Conservation (phyloP, 768 basidiomycete species). For the Lactifluus piperatus region DNA sequence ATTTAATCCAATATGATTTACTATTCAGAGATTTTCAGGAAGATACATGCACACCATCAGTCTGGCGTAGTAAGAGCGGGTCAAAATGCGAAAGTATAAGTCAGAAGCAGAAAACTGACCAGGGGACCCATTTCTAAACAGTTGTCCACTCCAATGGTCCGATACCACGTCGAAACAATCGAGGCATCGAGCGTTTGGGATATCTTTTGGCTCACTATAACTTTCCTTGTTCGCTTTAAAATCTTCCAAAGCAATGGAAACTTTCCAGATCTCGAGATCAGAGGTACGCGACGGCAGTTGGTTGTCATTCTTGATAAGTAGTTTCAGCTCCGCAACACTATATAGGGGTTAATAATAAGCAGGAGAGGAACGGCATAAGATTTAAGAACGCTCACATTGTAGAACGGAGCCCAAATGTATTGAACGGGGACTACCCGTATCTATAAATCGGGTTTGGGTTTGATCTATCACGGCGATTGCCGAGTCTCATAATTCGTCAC, state of each 20-base stretch:
- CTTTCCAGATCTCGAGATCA: no score
- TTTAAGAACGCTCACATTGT: not conserved
- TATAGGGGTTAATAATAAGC: not conserved
- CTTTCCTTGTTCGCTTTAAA: no score
- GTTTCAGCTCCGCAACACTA: no score
- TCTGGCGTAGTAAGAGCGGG: slow-evolving; percentile 33
- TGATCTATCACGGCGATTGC: slow-evolving; percentile 13
- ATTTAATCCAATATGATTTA: not conserved
- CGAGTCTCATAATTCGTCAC: not conserved
- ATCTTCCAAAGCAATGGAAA: no score
- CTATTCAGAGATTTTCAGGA: not conserved
- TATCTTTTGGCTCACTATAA: no score
- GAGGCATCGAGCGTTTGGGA: no score
- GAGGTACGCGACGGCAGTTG: no score
- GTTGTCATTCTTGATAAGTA: no score
- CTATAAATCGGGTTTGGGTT: no score
- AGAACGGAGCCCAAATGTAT: not conserved
- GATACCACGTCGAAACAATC: no score
- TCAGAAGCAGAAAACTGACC: slow-evolving; percentile 30
- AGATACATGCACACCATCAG: slow-evolving; percentile 41
- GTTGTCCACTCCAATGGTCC: no score
- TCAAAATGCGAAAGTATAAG: not conserved
- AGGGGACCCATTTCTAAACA: slow-evolving; percentile 40
- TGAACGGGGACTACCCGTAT: no score
- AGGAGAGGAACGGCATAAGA: not conserved